phyloP scores from a whole-genome alignment of 345 rosid species.

The Eucalyptus shirleyi region DNA sequence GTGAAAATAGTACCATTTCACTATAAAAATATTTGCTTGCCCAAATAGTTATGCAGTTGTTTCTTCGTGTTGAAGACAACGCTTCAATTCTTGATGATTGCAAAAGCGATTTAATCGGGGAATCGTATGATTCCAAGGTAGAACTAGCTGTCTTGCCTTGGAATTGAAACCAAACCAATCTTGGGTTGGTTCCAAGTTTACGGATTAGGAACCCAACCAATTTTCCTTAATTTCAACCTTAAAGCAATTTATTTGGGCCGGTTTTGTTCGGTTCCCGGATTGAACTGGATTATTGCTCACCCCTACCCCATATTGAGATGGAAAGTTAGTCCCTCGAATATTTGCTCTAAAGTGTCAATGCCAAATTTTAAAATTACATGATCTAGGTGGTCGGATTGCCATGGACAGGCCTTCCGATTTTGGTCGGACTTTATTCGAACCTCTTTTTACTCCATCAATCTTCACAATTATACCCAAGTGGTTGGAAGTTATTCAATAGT shows the following conservation, averaged over 20 bases:
- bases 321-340: accelerated
- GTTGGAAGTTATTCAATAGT: neutral
- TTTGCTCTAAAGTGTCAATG: too few species aligned
- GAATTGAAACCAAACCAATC: too few species aligned
- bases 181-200: accelerated
- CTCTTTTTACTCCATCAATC: neutral
- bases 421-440: neutral
- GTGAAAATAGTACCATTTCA: neutral
- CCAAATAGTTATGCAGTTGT: too few species aligned
- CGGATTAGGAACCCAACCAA: accelerated
- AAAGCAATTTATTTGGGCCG: too few species aligned
- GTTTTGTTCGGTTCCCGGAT: accelerated
- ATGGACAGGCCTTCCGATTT: neutral
- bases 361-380: neutral
- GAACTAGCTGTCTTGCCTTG: too few species aligned
- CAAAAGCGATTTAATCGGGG: too few species aligned
- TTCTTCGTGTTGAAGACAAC: too few species aligned
- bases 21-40: neutral
- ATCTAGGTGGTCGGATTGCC: neutral
- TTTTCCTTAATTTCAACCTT: too few species aligned
- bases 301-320: too few species aligned
- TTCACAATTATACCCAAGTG: neutral
- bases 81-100: too few species aligned
- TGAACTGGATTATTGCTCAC: too few species aligned
- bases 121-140: too few species aligned